These are phyloP conservation scores for Coleophoma eucalyptorum DNA, from an alignment of 2,329 filamentous ascomycete genomes.

Conservation along the genomic window DNA sequence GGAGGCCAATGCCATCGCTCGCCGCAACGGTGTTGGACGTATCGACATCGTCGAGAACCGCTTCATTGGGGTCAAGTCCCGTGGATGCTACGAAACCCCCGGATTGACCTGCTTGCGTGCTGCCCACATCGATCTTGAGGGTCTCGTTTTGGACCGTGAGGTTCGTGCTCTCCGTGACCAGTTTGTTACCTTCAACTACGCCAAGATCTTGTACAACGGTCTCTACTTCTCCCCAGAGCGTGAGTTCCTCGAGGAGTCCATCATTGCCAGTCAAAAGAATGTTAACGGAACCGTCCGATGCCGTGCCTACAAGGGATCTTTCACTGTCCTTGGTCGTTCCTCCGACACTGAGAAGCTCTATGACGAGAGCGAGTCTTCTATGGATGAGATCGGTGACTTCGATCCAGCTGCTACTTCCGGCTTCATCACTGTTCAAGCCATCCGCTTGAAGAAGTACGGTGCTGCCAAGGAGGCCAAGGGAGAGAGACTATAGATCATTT, in stretches of 20 bases:
- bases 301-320: slow-evolving; percentile 63
- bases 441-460: slow-evolving; percentile 57
- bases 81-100: slow-evolving; percentile 70
- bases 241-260: slow-evolving; percentile 65
- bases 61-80: slow-evolving; percentile 75
- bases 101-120: slow-evolving; percentile 26
- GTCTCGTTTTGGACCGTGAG: slow-evolving; percentile 64
- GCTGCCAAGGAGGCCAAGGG: slow-evolving; percentile 78
- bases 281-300: slow-evolving; percentile 61
- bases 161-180: slow-evolving; percentile 68
- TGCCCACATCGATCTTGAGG: slow-evolving; percentile 53
- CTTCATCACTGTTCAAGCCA: slow-evolving; percentile 55
- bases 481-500: slow-evolving; percentile 53
- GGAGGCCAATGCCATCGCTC: slow-evolving; percentile 66
- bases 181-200: slow-evolving; percentile 63
- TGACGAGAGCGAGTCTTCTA: slow-evolving; percentile 59
- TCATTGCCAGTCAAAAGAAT: slow-evolving; percentile 54
- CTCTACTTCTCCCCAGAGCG: slow-evolving; percentile 66
- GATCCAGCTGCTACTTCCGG: slow-evolving; percentile 62
- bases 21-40: slow-evolving; percentile 70
- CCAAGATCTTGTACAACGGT: slow-evolving; percentile 56
- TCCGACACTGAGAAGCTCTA: slow-evolving; percentile 68
- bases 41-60: slow-evolving; percentile 84
- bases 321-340: slow-evolving; percentile 55
- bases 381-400: slow-evolving; percentile 70